Evolutionary conservation across 345 rosid genomes (phyloP).

Genomic region (Pseudoturritis turrita): DNA sequence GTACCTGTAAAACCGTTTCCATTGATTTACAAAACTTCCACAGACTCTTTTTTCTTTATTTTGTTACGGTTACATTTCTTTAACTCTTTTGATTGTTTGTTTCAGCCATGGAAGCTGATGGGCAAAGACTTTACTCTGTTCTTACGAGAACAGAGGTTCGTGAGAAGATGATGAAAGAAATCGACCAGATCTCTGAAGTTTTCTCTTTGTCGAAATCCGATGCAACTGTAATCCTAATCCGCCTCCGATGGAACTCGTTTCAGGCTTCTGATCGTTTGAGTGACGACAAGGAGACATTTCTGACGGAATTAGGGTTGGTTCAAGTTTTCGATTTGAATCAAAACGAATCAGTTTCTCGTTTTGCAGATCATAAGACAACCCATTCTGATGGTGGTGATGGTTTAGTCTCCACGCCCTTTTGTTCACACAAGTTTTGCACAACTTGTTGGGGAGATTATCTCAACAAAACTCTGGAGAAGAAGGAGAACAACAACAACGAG

Average conservation of each 20-base stretch:
- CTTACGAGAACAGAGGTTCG: neutral
- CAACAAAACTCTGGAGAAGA: neutral
- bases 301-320: constrained; percentile 7
- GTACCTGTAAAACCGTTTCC: neutral
- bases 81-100: neutral
- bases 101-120: constrained; percentile 6
- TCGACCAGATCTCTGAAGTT: neutral
- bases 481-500: neutral
- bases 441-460: constrained; percentile 16
- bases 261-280: constrained; percentile 3
- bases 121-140: neutral
- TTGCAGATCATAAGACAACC: neutral
- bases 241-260: constrained; percentile 8
- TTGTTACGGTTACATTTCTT: neutral
- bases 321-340: neutral
- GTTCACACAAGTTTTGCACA: constrained; percentile 16
- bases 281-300: constrained; percentile 11
- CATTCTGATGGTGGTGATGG: neutral
- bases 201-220: constrained; percentile 1
- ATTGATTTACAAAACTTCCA: neutral
- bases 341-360: neutral
- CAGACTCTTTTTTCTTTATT: neutral
- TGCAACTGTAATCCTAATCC: constrained; percentile 1
- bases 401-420: constrained; percentile 25
- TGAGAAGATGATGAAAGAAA: neutral